A percentile compares a stretch with the other conserved stretches of the same genome.
Evolutionary conservation across 2,329 filamentous ascomycete genomes (phyloP).

Genomic region (Aspergillus sp.): DNA sequence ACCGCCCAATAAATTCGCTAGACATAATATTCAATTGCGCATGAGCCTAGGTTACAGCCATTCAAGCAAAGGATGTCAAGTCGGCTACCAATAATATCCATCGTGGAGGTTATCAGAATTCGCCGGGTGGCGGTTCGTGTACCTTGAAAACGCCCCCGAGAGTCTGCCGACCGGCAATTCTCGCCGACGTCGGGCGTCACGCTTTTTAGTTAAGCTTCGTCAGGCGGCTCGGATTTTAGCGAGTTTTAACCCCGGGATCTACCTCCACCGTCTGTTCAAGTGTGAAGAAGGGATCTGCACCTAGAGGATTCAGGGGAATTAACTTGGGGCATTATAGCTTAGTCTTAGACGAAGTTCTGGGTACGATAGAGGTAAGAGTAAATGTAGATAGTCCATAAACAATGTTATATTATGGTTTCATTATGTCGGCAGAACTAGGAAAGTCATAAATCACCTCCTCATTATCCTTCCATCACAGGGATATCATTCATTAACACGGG

Average conservation of each 20-base stretch:
- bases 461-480: conserved; percentile 16
- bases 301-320: background rate
- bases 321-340: no score
- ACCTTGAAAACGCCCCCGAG: background rate
- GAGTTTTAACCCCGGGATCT: background rate
- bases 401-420: background rate
- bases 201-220: background rate
- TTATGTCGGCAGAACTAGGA: background rate
- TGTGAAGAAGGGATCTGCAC: no score
- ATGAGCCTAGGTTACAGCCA: background rate
- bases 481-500: conserved; percentile 23
- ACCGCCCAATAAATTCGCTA: background rate
- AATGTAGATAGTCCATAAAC: background rate
- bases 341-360: background rate
- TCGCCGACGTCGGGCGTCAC: background rate
- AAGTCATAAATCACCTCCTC: conserved; percentile 14
- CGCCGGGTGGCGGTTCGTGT: background rate
- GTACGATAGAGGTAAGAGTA: background rate
- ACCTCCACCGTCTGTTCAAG: background rate
- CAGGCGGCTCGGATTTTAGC: background rate
- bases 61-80: background rate
- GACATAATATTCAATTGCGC: background rate
- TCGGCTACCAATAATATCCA: background rate
- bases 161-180: background rate
- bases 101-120: background rate